Evolutionary conservation across 305 asterid species (phyloP), one percentile per base, ranked within the genome.

Genomic region (Rubia balearica): DNA sequence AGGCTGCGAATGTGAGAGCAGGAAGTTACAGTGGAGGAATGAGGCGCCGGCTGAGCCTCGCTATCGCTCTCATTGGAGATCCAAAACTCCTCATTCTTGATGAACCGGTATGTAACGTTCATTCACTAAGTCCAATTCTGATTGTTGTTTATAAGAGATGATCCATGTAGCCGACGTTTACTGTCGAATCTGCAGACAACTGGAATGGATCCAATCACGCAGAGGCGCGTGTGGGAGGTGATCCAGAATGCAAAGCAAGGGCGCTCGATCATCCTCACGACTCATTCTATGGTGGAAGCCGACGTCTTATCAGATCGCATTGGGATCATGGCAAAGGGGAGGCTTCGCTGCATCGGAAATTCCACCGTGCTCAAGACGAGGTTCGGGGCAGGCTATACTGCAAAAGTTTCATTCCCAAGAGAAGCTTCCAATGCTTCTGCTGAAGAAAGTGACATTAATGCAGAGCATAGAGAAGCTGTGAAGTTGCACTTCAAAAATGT

Each of bases 241-340:
- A 89, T 91, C 57, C 97, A 94, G 85, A 83, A 78, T 56, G 92
- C 99, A 55, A 94, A 94, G 78, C 85, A 79, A 80, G 98, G 97
- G 53, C 92, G 99, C 68, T 93, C 97, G 17, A 88, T 94, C 51
- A 88, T 94, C 70, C 84, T 94, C 70, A 94, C 98, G 6, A 94
- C 99, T 65, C 98, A 94, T 86, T 94, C 97, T 5, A 94, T 94
- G 99, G 96, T 87, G 71, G 98, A 94, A 86, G 99, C 99, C 45
- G 99, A 94, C 79, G 82, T 94, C 72, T 83, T 91, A 83, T 86
- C 97, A 69, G 99, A 94, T 72, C 87, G 98, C 67, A 89, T 91
- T 45, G 99, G 96, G 61, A 94, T 94, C 77, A 90, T 94, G 96
- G 99, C 96, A 63, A 94, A 88, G 80, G 99, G 99, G 61, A 88